A percentile compares a stretch with the other conserved stretches of the same genome.
Conservation (phyloP, 2,329 filamentous ascomycete species). For the Colletotrichum lupini region DNA sequence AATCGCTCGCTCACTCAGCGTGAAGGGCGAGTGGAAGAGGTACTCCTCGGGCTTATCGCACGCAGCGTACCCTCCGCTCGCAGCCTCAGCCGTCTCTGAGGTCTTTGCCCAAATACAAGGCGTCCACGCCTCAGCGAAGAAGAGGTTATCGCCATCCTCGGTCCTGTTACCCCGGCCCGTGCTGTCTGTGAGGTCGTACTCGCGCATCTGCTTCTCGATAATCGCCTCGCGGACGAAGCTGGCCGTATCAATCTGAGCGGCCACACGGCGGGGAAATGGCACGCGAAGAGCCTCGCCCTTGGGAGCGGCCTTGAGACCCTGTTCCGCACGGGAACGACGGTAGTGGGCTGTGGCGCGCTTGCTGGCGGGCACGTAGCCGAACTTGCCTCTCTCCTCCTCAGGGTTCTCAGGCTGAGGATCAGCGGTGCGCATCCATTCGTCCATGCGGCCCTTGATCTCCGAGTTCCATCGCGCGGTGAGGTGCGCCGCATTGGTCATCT, state of each 20-base stretch:
- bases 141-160: constrained; percentile 40
- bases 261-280: constrained; percentile 52
- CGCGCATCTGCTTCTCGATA: constrained; percentile 59
- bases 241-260: constrained; percentile 53
- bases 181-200: constrained; percentile 53
- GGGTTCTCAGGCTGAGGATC: constrained; percentile 31
- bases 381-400: constrained; percentile 13
- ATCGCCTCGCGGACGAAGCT: constrained; percentile 56
- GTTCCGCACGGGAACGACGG: neutral
- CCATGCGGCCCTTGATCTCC: constrained; percentile 51
- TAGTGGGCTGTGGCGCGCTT: neutral
- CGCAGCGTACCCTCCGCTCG: constrained; percentile 8
- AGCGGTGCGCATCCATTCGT: constrained; percentile 54
- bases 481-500: constrained; percentile 64
- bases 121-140: constrained; percentile 54
- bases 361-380: constrained; percentile 2
- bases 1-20: constrained; percentile 49
- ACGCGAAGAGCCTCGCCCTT: constrained; percentile 43
- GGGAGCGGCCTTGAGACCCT: neutral
- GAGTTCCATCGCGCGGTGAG: constrained; percentile 64
- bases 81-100: constrained; percentile 19
- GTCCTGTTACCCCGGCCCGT: constrained; percentile 52
- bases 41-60: constrained; percentile 59
- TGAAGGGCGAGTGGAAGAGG: constrained; percentile 64
- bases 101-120: constrained; percentile 51